Percentiles rank a stretch among this genome's conserved stretches.
Evolutionary conservation across 2,329 filamentous ascomycete species (phyloP).

Genomic region (Didymosphaeria variabile): DNA sequence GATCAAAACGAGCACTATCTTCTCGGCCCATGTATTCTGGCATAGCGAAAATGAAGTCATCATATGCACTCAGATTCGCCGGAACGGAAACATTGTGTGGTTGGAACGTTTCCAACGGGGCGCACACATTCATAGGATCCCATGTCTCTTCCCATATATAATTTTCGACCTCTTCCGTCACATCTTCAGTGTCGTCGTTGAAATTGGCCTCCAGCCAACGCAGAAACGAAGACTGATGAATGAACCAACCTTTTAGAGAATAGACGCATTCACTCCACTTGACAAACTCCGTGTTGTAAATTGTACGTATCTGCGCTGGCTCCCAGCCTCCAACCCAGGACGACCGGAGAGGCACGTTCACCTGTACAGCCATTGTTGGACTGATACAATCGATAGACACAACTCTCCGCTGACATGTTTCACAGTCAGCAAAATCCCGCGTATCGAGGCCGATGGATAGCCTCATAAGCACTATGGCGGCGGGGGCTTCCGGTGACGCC

Average conservation of each 20-base stretch:
- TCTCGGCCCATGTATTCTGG: too few species aligned
- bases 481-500: too few species aligned
- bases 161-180: too few species aligned
- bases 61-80: too few species aligned
- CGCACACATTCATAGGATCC: too few species aligned
- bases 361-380: neutral
- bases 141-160: too few species aligned
- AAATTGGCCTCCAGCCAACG: neutral
- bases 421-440: neutral
- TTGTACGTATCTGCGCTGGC: neutral
- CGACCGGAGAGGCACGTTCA: neutral
- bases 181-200: too few species aligned
- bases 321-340: neutral
- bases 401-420: neutral
- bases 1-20: too few species aligned
- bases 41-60: too few species aligned
- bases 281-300: neutral
- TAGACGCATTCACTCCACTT: neutral
- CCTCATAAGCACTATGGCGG: neutral
- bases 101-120: too few species aligned
- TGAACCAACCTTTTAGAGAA: constrained; percentile 1
- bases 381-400: neutral
- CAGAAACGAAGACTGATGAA: neutral
- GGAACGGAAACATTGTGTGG: too few species aligned
- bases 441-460: neutral